A percentile compares a stretch with the other conserved stretches of the same genome.
phyloP scores from a whole-genome alignment of 768 basidiomycete species.

The Leucosporidium creatinivorum region DNA sequence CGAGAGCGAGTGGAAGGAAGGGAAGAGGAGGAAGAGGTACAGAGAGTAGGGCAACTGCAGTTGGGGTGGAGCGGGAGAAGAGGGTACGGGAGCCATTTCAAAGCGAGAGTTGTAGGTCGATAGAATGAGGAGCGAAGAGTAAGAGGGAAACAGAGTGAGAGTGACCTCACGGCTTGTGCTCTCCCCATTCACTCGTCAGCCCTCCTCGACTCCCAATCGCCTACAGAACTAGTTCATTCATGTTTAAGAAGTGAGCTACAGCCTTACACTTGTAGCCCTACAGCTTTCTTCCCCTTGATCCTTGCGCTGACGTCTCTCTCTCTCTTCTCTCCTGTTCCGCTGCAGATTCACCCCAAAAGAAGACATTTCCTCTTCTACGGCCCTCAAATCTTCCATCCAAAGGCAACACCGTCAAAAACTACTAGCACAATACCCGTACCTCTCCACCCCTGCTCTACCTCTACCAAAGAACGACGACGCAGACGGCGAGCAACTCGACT shows the following conservation, averaged over 20 bases:
- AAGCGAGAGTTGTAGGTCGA: too few species aligned
- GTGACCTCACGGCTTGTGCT: too few species aligned
- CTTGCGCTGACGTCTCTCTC: neutral
- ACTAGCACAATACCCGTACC: slow-evolving; percentile 62
- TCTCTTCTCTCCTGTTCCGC: neutral
- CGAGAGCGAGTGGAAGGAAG: too few species aligned
- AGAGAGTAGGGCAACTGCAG: too few species aligned
- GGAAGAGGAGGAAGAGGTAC: too few species aligned
- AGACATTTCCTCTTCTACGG: slow-evolving; percentile 82
- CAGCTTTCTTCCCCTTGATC: neutral
- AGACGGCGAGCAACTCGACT: slow-evolving; percentile 28
- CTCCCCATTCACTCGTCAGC: neutral
- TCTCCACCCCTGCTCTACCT: slow-evolving; percentile 37
- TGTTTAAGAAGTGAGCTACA: slow-evolving; percentile 43
- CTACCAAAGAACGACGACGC: slow-evolving; percentile 8
- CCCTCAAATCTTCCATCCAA: slow-evolving; percentile 88
- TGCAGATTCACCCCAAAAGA: slow-evolving; percentile 49
- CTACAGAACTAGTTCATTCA: slow-evolving; percentile 14
- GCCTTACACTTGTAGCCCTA: neutral
- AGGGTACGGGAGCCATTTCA: too few species aligned
- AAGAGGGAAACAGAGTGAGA: too few species aligned
- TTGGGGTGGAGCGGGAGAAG: too few species aligned
- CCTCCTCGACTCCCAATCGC: neutral
- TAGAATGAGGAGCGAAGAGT: too few species aligned
- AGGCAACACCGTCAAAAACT: slow-evolving; percentile 72